Percentiles rank a stretch among this genome's conserved stretches.
These are phyloP conservation scores for Russula emetica DNA, from an alignment of 768 basidiomycete species.

Conservation along the genomic window DNA sequence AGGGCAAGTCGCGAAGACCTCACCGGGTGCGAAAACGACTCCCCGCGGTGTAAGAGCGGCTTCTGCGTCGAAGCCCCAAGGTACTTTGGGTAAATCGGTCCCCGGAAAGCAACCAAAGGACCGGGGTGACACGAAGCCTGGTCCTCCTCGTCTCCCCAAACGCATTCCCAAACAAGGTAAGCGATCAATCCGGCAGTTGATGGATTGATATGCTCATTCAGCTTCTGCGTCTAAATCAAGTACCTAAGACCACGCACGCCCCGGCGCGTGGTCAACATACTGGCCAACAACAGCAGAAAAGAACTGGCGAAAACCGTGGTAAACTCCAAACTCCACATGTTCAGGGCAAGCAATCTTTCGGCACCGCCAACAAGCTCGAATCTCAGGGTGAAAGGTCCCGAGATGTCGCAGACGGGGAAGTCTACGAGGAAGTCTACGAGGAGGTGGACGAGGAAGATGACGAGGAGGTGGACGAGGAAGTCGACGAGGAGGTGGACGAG, in stretches of 20 bases:
- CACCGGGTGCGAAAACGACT: neutral
- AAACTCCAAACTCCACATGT: neutral
- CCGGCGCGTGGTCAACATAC: neutral
- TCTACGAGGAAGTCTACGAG: too few relatives aligned
- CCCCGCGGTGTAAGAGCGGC: neutral
- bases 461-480: too few relatives aligned
- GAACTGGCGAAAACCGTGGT: neutral
- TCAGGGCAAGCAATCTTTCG: neutral
- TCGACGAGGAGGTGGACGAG: too few relatives aligned
- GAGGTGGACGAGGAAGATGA: too few relatives aligned
- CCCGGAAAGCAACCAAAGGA: slow-evolving; percentile 6
- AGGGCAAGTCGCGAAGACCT: neutral
- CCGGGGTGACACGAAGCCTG: slow-evolving; percentile 1
- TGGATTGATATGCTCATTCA: neutral
- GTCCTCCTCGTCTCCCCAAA: neutral
- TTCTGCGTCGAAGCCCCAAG: slow-evolving; percentile 8
- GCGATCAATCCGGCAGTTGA: neutral
- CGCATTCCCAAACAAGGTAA: neutral
- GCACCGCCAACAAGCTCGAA: neutral
- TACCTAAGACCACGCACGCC: neutral
- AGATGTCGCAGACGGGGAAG: neutral
- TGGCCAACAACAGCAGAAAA: neutral
- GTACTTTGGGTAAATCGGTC: neutral
- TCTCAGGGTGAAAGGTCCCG: neutral
- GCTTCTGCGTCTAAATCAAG: neutral